phyloP scores from a whole-genome alignment of 2,329 filamentous ascomycete genomes.

The Arthrobotrys musiformis region DNA sequence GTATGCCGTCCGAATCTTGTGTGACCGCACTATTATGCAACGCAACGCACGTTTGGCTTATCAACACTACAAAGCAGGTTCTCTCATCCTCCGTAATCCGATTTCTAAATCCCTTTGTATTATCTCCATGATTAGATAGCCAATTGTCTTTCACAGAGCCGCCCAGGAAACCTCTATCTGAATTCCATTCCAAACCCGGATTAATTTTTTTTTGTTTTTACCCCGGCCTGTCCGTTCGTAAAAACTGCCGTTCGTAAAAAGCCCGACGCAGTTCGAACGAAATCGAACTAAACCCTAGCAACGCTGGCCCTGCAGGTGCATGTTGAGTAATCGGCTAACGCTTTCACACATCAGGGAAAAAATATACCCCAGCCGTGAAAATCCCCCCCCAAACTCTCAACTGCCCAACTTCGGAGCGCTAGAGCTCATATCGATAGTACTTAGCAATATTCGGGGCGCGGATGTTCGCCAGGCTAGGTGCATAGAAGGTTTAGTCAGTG shows the following conservation, averaged over 20 bases:
- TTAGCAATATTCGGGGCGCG: no score
- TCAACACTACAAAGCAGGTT: background rate
- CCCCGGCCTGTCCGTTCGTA: background rate
- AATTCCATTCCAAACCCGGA: conserved; percentile 24
- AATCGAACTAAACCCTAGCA: background rate
- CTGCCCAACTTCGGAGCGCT: conserved; percentile 11
- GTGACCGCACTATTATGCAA: conserved; percentile 18
- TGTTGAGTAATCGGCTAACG: conserved; percentile 52
- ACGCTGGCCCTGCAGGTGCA: conserved; percentile 17
- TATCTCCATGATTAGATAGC: background rate
- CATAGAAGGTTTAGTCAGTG: conserved; percentile 5
- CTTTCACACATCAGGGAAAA: conserved; percentile 3
- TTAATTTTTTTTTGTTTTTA: background rate
- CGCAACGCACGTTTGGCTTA: conserved; percentile 22
- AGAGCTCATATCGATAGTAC: conserved; percentile 47
- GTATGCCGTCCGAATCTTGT: background rate
- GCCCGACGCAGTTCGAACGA: conserved; percentile 18
- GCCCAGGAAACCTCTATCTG: background rate
- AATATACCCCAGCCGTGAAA: background rate
- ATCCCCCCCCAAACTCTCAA: background rate
- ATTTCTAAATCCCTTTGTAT: background rate
- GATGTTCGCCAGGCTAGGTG: background rate
- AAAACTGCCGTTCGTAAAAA: conserved; percentile 9
- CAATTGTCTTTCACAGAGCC: background rate
- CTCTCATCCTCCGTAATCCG: conserved; percentile 23